Evolutionary conservation across 1,284 basidiomycete genomes (phyloP), one percentile per base, ranked within the genome.

Genomic region (Thelephora terrestris): DNA sequence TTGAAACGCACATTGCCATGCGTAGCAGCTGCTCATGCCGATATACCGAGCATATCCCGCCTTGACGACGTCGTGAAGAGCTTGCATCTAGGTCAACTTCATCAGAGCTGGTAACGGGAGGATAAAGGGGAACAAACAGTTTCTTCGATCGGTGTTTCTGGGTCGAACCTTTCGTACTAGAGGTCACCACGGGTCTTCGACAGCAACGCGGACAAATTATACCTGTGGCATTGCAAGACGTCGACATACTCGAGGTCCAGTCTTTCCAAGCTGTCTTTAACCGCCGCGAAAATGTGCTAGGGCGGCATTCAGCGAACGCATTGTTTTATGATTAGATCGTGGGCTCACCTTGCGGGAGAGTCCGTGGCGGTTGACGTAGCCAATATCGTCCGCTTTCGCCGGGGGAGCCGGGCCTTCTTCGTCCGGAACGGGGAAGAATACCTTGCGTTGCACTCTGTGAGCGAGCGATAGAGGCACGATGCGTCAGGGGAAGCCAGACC

Each of bases 341-440:
- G 3, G 71, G 50, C 73, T 71, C 9, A 65, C 70, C 4, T 63
- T 55, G 14, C 71, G 65, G 16, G 68, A 71, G 24, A 71, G 64
- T 4, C 72, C 71, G 5, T 52, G 49, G 44, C 75, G 69, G 55
- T 77, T 76, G 47, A 71, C 57, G 50, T 69, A 71, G 38, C 68
- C 63, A 4, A 60, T 58, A 5, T 49, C 51, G 1, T 63, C 40
- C 10, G 46, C 39, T 21, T n/a, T 18, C 20, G 2, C 25, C 3
- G 21, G 2, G 10, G 21, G 18, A 21, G 17, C 2, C 10, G 20
- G 12, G n/a, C 39, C 25, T 12, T 20, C 25, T 14, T 42, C 39
- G 7, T 25, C 21, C 12, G n/a, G 10, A 14, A 42, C 39, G 5
- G 21, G 9, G 25, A 42, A 42, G 7, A 9, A 42, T 42, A 42